These are phyloP conservation scores for Hyaloscypha hepaticicola DNA, from an alignment of 495 filamentous ascomycete species.

Conservation along the genomic window DNA sequence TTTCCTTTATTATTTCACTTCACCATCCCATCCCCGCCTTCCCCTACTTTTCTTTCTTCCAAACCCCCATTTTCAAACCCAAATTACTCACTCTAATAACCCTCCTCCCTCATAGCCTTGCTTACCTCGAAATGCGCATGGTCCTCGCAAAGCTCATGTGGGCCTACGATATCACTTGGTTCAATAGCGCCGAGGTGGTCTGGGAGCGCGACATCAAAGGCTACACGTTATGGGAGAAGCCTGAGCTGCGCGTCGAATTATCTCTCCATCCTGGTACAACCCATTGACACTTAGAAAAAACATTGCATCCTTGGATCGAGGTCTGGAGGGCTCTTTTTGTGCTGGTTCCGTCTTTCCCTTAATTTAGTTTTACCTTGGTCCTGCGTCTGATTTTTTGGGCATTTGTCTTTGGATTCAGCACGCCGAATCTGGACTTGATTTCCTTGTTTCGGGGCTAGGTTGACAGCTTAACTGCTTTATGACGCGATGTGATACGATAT, in stretches of 20 bases:
- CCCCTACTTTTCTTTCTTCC: background rate
- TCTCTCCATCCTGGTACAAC: no score
- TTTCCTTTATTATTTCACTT: slow-evolving; percentile 6
- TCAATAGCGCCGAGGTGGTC: slow-evolving; percentile 10
- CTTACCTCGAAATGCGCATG: slow-evolving; percentile 52
- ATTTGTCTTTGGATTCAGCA: no score
- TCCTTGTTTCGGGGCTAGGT: no score
- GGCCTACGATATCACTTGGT: slow-evolving; percentile 41
- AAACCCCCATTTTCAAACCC: background rate
- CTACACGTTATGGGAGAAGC: slow-evolving; percentile 18
- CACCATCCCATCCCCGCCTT: background rate
- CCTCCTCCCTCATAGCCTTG: slow-evolving; percentile 30
- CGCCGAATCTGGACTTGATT: no score
- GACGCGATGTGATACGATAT: no score
- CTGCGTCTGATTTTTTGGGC: no score
- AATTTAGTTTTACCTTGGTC: no score
- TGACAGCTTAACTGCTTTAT: no score
- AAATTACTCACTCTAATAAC: background rate
- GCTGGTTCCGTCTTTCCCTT: no score
- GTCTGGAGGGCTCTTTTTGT: no score
- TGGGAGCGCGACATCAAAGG: slow-evolving; percentile 18
- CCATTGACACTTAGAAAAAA: no score
- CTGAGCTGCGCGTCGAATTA: slow-evolving; percentile 4
- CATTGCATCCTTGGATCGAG: no score
- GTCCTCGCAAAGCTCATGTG: slow-evolving; percentile 54